Conservation (phyloP, 495 filamentous ascomycete genomes). For the Neurospora sp. region DNA sequence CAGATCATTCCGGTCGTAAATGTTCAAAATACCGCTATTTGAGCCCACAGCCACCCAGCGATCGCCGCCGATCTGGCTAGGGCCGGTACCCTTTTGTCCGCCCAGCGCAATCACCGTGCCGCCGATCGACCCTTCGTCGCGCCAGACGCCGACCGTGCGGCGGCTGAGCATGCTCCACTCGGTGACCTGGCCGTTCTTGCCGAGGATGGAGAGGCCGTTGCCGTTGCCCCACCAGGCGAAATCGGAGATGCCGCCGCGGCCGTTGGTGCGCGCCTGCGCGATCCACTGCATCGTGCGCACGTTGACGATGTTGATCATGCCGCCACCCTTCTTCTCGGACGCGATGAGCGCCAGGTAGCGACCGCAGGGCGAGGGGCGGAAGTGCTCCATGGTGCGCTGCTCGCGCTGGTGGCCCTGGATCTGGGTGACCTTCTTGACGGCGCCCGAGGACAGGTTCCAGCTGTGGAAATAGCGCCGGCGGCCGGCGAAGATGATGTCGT, state of each 20-base stretch:
- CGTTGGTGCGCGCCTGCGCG: conserved; percentile 70
- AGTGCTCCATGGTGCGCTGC: conserved; percentile 82
- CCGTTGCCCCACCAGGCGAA: conserved; percentile 85
- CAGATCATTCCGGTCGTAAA: conserved; percentile 71
- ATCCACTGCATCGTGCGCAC: conserved; percentile 81
- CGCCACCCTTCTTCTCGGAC: conserved; percentile 69
- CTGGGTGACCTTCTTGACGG: conserved; percentile 63
- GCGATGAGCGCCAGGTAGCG: conserved; percentile 74
- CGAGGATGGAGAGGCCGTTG: conserved; percentile 62
- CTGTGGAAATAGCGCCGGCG: conserved; percentile 86
- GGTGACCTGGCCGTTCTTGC: conserved; percentile 84
- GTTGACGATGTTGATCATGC: conserved; percentile 77
- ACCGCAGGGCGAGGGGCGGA: conserved; percentile 78
- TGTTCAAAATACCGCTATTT: conserved; percentile 75
- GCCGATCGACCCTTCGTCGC: conserved; percentile 81
- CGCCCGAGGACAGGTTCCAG: conserved; percentile 78
- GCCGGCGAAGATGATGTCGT: conserved; percentile 73
- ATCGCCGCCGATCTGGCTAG: conserved; percentile 61
- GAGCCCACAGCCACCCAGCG: conserved; percentile 83
- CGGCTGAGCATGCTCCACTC: conserved; percentile 66
- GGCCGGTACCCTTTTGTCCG: conserved; percentile 41
- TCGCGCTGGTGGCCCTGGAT: conserved; percentile 75
- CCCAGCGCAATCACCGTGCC: conserved; percentile 74
- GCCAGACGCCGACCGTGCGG: conserved; percentile 69
- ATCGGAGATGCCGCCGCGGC: conserved; percentile 72